Base-by-base conservation (phyloP, 176 grass and related monocot species). In the Echinochloa phyllopogon region DNA sequence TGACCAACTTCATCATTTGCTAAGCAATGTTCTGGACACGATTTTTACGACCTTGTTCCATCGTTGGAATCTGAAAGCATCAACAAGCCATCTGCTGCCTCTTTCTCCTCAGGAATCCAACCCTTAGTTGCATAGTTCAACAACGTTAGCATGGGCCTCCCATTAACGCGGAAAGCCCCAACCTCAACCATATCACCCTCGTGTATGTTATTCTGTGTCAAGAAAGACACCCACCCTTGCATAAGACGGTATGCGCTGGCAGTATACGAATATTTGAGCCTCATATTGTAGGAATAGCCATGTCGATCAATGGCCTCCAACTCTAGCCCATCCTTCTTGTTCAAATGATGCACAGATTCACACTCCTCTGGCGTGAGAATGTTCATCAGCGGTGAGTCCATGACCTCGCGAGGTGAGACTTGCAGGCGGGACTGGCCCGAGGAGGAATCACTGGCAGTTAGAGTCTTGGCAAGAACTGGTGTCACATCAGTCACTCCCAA, bases 261-360 rank as follows among this genome's bases (percentile, higher is more conserved):
- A 8, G 21, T 50, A 4, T 1, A 0, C 0, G 64, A 3, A 51
- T 52, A 74, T 33, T 51, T 83, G 16, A 74, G 24, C 1, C 1
- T 51, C 70, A 83, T 83, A 6, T 62, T 13, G 38, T 83, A 83
- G 44, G 57, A 74, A 52, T n/a, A n/a, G 6, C 58, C 69, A 18
- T 75, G 57, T 50, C 33, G 44, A 61, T 83, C 81, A 49, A 83
- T 37, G 42, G 43, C 56, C 58, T 64, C 27, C 69, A 74, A 11
- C 8, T 21, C 42, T 12, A 83, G 8, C 44, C 81, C 69, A 6
- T 23, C 43, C 17, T 3, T 6, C 5, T 6, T 2, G 4, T 39
- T 10, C 42, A 0, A 0, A 9, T 33, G 21, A 38, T 40, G 29
- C 81, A 74, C 44, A 45, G 8, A n/a, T 16, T 0, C 3, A 39